Percentiles rank a stretch among this genome's conserved stretches.
Evolutionary conservation across 495 filamentous ascomycete species (phyloP).

Genomic region (Stereocaulon alpinum): DNA sequence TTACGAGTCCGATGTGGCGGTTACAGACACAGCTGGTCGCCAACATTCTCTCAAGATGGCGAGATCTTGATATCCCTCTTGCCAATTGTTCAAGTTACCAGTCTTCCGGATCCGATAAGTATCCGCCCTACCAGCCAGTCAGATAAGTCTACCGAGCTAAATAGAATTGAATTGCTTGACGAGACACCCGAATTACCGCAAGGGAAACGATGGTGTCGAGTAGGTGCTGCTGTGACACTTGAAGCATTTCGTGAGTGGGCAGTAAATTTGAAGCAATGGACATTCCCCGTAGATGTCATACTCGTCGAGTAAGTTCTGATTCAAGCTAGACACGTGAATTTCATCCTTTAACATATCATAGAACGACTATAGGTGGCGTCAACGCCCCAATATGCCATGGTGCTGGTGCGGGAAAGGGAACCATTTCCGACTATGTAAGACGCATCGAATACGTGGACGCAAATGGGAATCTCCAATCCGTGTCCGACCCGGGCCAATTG

Average conservation of each 20-base stretch:
- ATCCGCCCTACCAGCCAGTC: constrained; percentile 24
- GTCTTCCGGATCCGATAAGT: constrained; percentile 31
- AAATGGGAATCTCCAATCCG: constrained; percentile 35
- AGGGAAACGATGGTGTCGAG: constrained; percentile 28
- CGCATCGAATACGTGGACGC: constrained; percentile 42
- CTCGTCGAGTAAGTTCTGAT: constrained; percentile 31
- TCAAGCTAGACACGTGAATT: too few relatives aligned
- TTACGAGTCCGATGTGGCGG: constrained; percentile 36
- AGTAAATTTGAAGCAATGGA: constrained; percentile 31
- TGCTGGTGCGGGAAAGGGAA: constrained; percentile 34
- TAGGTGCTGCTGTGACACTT: constrained; percentile 39
- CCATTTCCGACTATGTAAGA: constrained; percentile 39
- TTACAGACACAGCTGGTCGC: constrained; percentile 40
- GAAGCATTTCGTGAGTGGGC: constrained; percentile 42
- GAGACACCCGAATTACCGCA: constrained; percentile 22
- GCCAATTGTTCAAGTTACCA: constrained; percentile 30
- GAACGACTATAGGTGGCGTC: constrained; percentile 41
- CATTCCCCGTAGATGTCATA: constrained; percentile 39
- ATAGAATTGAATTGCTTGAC: constrained; percentile 29
- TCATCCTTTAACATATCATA: not conserved
- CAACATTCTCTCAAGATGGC: constrained; percentile 35
- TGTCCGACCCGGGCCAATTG: constrained; percentile 33
- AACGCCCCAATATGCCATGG: constrained; percentile 46
- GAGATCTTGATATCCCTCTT: constrained; percentile 43
- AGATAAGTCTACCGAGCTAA: constrained; percentile 23